These are phyloP conservation scores for Xylaria telfairii DNA, from an alignment of 495 filamentous ascomycete genomes.

Conservation along the genomic window DNA sequence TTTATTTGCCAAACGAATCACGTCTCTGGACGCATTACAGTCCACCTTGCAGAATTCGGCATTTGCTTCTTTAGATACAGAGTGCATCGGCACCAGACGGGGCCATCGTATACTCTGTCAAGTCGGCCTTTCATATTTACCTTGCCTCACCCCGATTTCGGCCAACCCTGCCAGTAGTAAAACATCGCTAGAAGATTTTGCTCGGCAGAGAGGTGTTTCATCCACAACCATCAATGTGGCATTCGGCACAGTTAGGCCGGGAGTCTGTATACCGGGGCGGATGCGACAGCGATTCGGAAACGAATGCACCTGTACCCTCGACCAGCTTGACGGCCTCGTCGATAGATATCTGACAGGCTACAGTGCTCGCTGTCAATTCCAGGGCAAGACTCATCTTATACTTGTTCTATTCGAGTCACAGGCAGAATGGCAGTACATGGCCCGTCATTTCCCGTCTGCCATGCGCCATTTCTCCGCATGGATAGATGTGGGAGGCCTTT, in stretches of 20 bases:
- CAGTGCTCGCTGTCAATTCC: background rate
- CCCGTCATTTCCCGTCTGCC: background rate
- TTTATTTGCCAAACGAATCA: background rate
- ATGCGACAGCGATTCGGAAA: slow-evolving; percentile 2
- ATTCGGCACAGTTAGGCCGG: background rate
- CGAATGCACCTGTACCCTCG: background rate
- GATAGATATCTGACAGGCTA: background rate
- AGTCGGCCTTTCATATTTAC: background rate
- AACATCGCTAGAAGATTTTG: slow-evolving; percentile 1
- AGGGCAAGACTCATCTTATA: background rate
- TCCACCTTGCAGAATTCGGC: background rate
- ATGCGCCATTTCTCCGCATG: slow-evolving; percentile 9
- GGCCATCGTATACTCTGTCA: background rate
- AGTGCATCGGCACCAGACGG: slow-evolving; percentile 5
- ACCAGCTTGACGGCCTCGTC: background rate
- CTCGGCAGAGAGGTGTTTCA: background rate
- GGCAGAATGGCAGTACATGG: slow-evolving; percentile 9
- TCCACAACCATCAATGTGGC: slow-evolving; percentile 4
- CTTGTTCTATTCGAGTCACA: slow-evolving; percentile 1
- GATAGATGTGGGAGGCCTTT: background rate
- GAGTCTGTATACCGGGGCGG: background rate
- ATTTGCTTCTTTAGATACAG: slow-evolving; percentile 10
- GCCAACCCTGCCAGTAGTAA: background rate
- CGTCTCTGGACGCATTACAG: background rate
- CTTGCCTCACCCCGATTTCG: background rate